Evolutionary conservation across 2,329 filamentous ascomycete species (phyloP).

Genomic region (Pseudocercospora fuligena): DNA sequence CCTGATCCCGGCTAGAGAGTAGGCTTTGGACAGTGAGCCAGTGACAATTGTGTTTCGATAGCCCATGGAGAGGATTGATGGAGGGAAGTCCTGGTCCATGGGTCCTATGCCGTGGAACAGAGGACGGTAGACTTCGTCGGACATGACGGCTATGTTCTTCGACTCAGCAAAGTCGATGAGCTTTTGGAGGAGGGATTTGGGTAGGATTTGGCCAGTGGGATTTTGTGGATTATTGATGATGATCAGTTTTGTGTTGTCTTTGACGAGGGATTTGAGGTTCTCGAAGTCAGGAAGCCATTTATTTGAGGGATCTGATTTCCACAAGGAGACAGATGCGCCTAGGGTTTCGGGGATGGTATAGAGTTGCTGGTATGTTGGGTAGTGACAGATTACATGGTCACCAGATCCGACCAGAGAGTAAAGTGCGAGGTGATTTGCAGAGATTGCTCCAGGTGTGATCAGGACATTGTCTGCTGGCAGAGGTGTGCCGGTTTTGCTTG

Average conservation of each 20-base stretch:
- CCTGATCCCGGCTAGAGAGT: conserved; percentile 79
- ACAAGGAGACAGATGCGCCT: conserved; percentile 77
- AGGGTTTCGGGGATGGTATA: conserved; percentile 75
- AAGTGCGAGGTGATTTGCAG: conserved; percentile 80
- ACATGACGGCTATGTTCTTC: conserved; percentile 69
- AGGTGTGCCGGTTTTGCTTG: conserved; percentile 55
- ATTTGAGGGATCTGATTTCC: conserved; percentile 69
- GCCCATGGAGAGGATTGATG: conserved; percentile 71
- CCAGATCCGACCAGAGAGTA: conserved; percentile 73
- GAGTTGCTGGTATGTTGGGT: conserved; percentile 85
- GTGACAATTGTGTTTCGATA: conserved; percentile 75
- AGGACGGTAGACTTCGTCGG: conserved; percentile 83
- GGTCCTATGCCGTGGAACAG: conserved; percentile 73
- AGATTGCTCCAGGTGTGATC: conserved; percentile 79
- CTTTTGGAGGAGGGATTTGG: conserved; percentile 62
- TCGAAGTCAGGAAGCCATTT: conserved; percentile 70
- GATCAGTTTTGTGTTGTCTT: conserved; percentile 72
- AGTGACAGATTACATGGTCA: conserved; percentile 85
- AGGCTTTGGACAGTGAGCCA: conserved; percentile 84
- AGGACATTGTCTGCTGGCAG: conserved; percentile 68
- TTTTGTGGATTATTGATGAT: conserved; percentile 81
- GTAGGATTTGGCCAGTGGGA: conserved; percentile 74
- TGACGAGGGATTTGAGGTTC: conserved; percentile 68
- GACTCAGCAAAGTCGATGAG: conserved; percentile 68
- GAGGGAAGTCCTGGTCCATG: conserved; percentile 60